phyloP scores from a whole-genome alignment of 345 rosid genomes.

The Nasturtium officinale region DNA sequence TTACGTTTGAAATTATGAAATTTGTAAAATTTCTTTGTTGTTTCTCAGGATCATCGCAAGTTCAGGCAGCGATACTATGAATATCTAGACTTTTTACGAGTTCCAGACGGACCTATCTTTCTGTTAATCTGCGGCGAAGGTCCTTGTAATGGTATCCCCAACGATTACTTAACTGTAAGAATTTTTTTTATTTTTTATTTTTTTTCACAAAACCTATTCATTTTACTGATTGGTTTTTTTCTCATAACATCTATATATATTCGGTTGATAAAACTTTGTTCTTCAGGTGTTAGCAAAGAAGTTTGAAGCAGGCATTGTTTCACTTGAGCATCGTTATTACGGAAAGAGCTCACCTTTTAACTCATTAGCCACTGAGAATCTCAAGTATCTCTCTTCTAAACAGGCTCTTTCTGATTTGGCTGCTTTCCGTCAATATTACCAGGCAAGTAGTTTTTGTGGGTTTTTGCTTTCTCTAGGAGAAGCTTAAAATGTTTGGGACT shows the following conservation, averaged over 20 bases:
- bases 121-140: conserved; percentile 81
- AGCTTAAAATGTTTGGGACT: conserved; percentile 4
- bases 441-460: conserved; percentile 50
- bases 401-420: conserved; percentile 91
- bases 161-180: conserved; percentile 74
- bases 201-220: neutral
- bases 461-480: neutral
- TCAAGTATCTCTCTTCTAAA: conserved; percentile 87
- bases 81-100: conserved; percentile 65
- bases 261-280: conserved; percentile 7
- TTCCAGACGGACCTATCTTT: conserved; percentile 81
- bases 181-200: neutral
- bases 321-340: conserved; percentile 96
- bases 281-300: conserved; percentile 86
- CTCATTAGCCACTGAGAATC: conserved; percentile 63
- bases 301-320: conserved; percentile 94
- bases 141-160: conserved; percentile 71
- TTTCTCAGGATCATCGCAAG: conserved; percentile 62
- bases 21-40: neutral
- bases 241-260: neutral
- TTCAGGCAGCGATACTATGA: conserved; percentile 86
- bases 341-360: conserved; percentile 87
- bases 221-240: conserved; percentile 2
- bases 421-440: conserved; percentile 78
- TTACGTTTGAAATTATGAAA: too few species aligned